Evolutionary conservation across 768 basidiomycete species (phyloP).

Genomic region (Daedaleopsis sinensis): DNA sequence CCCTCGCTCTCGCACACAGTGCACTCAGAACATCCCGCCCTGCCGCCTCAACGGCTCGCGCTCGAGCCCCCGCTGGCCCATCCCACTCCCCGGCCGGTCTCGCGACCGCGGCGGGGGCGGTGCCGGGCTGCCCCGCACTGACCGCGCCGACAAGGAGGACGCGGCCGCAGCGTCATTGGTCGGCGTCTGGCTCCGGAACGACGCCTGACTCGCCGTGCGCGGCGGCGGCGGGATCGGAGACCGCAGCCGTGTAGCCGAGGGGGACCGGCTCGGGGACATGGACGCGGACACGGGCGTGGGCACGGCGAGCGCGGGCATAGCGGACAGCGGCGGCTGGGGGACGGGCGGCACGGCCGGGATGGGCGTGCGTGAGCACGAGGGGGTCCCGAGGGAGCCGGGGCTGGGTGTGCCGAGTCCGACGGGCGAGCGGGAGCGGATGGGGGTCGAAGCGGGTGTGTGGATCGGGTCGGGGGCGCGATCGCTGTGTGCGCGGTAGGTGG

Average conservation of each 20-base stretch:
- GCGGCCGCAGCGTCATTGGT: constrained; percentile 5
- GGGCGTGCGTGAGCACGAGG: constrained; percentile 20
- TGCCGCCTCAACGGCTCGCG: constrained; percentile 58
- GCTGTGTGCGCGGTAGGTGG: constrained; percentile 32
- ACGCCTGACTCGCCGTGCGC: constrained; percentile 15
- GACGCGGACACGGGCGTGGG: constrained; percentile 17
- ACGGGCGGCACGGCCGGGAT: constrained; percentile 17
- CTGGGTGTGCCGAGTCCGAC: constrained; percentile 5
- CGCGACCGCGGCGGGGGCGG: constrained; percentile 63
- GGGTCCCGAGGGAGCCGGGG: constrained; percentile 20
- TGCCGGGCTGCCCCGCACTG: constrained; percentile 42
- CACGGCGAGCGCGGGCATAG: constrained; percentile 20
- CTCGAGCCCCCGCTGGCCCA: constrained; percentile 50
- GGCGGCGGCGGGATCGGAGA: constrained; percentile 5
- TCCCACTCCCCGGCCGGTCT: constrained; percentile 63
- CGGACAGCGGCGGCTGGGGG: constrained; percentile 13
- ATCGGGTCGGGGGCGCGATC: constrained; percentile 36
- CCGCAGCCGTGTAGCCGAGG: constrained; percentile 8
- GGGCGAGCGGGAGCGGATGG: constrained; percentile 26
- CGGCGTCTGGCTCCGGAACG: constrained; percentile 21
- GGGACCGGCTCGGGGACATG: constrained; percentile 16
- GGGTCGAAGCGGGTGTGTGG: constrained; percentile 32
- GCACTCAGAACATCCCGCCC: constrained; percentile 58
- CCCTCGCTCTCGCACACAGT: neutral
- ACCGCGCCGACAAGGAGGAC: constrained; percentile 8